Conservation (phyloP, 2,329 filamentous ascomycete species). For the Gyromitra esculenta region DNA sequence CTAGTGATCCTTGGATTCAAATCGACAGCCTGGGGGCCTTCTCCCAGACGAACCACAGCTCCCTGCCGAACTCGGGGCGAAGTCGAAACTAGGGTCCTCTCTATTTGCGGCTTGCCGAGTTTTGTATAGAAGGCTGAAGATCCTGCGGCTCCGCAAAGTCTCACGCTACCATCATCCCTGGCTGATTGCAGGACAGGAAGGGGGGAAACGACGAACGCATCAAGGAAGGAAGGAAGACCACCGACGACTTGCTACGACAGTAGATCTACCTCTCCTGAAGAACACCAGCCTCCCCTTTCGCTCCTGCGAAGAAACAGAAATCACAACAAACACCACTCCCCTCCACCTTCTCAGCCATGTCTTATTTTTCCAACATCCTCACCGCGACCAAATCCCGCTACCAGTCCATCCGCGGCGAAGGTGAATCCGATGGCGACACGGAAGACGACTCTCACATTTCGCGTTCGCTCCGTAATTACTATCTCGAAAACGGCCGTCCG, state of each 20-base stretch:
- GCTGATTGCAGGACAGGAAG: conserved; percentile 1
- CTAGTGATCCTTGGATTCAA: neutral
- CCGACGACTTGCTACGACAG: neutral
- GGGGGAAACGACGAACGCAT: neutral
- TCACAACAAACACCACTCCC: conserved; percentile 21
- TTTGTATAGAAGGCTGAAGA: conserved; percentile 5
- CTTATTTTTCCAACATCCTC: conserved; percentile 55
- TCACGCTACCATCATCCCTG: conserved; percentile 7
- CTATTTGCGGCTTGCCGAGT: neutral
- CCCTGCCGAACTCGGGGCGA: neutral
- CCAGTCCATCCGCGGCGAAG: conserved; percentile 72
- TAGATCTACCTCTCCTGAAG: neutral
- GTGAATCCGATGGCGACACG: conserved; percentile 75
- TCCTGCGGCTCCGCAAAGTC: neutral
- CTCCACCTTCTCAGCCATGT: conserved; percentile 22
- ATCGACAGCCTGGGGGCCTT: neutral
- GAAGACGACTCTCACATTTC: conserved; percentile 95
- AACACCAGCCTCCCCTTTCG: neutral
- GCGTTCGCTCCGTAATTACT: conserved; percentile 91
- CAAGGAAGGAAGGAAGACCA: neutral
- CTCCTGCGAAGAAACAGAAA: conserved; percentile 8
- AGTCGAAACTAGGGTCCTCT: neutral
- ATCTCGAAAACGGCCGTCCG: conserved; percentile 82
- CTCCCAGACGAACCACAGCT: neutral
- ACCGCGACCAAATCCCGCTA: conserved; percentile 56